Evolutionary conservation across 768 basidiomycete genomes (phyloP).

Genomic region (Boletus tylopilopsis): DNA sequence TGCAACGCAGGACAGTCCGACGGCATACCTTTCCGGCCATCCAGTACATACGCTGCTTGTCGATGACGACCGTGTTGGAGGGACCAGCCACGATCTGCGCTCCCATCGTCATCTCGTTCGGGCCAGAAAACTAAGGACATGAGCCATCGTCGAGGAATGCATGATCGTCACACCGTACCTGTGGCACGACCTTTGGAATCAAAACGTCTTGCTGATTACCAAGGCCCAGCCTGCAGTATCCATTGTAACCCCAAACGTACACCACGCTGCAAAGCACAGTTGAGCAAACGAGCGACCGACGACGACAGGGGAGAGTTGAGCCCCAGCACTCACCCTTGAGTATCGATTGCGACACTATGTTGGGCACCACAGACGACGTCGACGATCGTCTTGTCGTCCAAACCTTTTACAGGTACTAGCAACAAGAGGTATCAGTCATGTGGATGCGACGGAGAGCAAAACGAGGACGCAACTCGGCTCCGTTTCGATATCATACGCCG

Average conservation of each 20-base stretch:
- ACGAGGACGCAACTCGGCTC: constrained; percentile 52
- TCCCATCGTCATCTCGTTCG: constrained; percentile 60
- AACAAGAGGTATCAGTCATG: constrained; percentile 5
- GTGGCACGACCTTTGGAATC: constrained; percentile 79
- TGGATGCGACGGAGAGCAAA: background rate
- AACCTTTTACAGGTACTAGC: constrained; percentile 68
- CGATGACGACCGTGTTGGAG: constrained; percentile 77
- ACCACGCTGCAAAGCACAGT: constrained; percentile 61
- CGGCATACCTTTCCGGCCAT: constrained; percentile 71
- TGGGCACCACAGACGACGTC: constrained; percentile 86
- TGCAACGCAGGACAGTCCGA: background rate
- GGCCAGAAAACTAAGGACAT: constrained; percentile 63
- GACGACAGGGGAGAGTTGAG: constrained; percentile 16
- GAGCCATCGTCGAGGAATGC: background rate
- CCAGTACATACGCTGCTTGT: constrained; percentile 83
- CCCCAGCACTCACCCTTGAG: constrained; percentile 50
- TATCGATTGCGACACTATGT: constrained; percentile 79
- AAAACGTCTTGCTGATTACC: constrained; percentile 82
- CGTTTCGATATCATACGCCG: constrained; percentile 72
- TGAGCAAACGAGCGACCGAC: too few relatives aligned
- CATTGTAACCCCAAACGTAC: constrained; percentile 87
- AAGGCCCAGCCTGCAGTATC: constrained; percentile 87
- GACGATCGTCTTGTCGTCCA: constrained; percentile 74
- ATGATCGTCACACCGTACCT: constrained; percentile 39
- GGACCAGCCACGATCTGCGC: constrained; percentile 72